These are phyloP conservation scores for Phytophthora quininea DNA, from an alignment of 352 stramenopile species.

Conservation along the genomic window DNA sequence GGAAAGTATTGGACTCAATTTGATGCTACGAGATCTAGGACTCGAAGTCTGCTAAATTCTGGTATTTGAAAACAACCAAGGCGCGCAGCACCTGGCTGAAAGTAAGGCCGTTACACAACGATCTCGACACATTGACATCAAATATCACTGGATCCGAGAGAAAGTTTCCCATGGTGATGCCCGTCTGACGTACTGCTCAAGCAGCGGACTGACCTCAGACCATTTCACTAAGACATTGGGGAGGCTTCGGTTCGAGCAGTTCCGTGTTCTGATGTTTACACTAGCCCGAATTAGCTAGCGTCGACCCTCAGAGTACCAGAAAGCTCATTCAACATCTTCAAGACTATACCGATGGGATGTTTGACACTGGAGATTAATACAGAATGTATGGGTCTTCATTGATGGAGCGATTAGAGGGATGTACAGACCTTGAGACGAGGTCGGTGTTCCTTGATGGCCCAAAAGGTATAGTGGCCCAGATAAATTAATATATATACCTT, in stretches of 20 bases:
- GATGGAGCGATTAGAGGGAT: too few species aligned
- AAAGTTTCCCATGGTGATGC: neutral
- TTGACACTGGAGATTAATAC: too few species aligned
- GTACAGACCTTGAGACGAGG: too few species aligned
- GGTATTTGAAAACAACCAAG: neutral
- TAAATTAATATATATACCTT: too few species aligned
- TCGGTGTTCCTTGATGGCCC: too few species aligned
- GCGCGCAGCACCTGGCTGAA: neutral
- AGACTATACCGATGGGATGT: too few species aligned
- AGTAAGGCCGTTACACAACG: neutral
- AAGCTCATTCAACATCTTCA: too few species aligned
- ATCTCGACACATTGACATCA: neutral
- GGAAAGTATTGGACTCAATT: constrained; percentile 20
- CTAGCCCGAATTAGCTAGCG: too few species aligned
- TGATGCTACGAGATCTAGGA: neutral
- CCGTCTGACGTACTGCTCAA: neutral
- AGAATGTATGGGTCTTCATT: too few species aligned
- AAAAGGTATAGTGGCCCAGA: too few species aligned
- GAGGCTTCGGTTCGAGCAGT: neutral
- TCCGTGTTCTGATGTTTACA: neutral
- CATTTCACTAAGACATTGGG: neutral
- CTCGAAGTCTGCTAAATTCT: neutral
- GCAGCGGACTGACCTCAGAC: neutral
- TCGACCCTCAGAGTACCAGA: too few species aligned
- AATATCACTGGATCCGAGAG: neutral